These are phyloP conservation scores for Xylariaceae sp. DNA, from an alignment of 2,329 filamentous ascomycete species.

Conservation along the genomic window DNA sequence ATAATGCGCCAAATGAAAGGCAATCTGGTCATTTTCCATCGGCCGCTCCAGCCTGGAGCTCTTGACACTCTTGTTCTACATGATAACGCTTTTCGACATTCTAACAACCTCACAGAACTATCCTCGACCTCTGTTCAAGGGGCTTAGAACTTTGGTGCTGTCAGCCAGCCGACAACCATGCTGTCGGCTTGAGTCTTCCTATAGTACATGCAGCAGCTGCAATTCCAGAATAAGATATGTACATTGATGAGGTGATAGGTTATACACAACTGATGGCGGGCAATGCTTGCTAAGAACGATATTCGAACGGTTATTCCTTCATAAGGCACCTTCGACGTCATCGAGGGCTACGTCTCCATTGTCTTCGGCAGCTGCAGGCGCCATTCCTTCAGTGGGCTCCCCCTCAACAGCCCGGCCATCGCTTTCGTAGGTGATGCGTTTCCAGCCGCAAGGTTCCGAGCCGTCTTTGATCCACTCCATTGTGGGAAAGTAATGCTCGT, in stretches of 20 bases:
- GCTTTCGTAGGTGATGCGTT: slow-evolving; percentile 58
- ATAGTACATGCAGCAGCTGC: slow-evolving; percentile 13
- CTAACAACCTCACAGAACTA: no score
- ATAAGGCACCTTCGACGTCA: slow-evolving; percentile 6
- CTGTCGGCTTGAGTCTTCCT: slow-evolving; percentile 3
- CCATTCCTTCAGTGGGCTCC: slow-evolving; percentile 50
- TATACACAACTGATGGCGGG: no score
- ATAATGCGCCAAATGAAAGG: no score
- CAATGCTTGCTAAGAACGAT: not conserved
- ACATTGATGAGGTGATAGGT: slow-evolving; percentile 1
- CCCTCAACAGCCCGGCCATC: slow-evolving; percentile 47
- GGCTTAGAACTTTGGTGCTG: no score
- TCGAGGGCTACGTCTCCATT: slow-evolving; percentile 18
- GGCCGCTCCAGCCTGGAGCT: no score
- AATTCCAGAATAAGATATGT: not conserved
- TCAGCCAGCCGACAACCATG: no score
- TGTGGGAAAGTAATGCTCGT: slow-evolving; percentile 87
- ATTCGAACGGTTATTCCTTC: no score
- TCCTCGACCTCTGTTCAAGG: no score
- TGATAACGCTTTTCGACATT: no score
- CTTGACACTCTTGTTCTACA: no score
- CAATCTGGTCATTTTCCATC: no score
- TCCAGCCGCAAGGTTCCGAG: slow-evolving; percentile 58
- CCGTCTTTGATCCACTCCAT: slow-evolving; percentile 66
- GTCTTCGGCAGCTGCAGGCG: slow-evolving; percentile 35